phyloP scores from a whole-genome alignment of 2,329 filamentous ascomycete genomes.

The Phialophora chinensis region DNA sequence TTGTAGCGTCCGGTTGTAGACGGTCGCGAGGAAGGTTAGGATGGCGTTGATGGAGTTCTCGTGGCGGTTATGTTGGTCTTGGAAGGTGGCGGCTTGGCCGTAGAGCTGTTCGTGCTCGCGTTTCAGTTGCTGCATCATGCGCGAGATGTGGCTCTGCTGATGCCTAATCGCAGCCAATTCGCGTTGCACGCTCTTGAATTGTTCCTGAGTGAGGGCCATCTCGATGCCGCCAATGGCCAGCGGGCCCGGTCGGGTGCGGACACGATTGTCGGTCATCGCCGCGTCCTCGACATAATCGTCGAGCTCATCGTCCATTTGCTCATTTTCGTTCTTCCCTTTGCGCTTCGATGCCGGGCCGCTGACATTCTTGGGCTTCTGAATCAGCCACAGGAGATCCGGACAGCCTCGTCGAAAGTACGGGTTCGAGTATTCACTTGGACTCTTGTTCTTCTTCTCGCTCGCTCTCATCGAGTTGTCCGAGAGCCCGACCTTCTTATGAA shows the following conservation, averaged over 20 bases:
- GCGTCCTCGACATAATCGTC: constrained; percentile 58
- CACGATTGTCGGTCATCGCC: constrained; percentile 42
- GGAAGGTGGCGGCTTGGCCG: constrained; percentile 85
- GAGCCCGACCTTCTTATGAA: constrained; percentile 76
- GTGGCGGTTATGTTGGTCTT: constrained; percentile 91
- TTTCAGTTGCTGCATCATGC: constrained; percentile 78
- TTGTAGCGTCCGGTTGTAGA: constrained; percentile 92
- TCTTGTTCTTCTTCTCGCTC: constrained; percentile 96
- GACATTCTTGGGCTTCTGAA: constrained; percentile 89
- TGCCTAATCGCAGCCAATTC: constrained; percentile 83
- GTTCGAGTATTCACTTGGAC: constrained; percentile 96
- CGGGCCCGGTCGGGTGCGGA: constrained; percentile 47
- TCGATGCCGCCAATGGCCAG: constrained; percentile 49
- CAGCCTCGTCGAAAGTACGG: constrained; percentile 93
- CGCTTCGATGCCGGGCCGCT: constrained; percentile 59
- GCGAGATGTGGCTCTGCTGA: constrained; percentile 84
- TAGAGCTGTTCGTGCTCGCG: constrained; percentile 88
- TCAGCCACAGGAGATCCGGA: constrained; percentile 91
- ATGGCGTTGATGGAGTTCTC: constrained; percentile 99
- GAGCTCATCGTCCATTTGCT: constrained; percentile 72
- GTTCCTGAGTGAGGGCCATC: constrained; percentile 66
- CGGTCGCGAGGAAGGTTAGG: constrained; percentile 91
- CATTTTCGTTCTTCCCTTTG: constrained; percentile 59
- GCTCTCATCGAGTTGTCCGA: constrained; percentile 98
- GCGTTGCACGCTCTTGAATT: constrained; percentile 76